Base-by-base conservation (phyloP, 179 eudicot genomes). In the Gypsophila paniculata region DNA sequence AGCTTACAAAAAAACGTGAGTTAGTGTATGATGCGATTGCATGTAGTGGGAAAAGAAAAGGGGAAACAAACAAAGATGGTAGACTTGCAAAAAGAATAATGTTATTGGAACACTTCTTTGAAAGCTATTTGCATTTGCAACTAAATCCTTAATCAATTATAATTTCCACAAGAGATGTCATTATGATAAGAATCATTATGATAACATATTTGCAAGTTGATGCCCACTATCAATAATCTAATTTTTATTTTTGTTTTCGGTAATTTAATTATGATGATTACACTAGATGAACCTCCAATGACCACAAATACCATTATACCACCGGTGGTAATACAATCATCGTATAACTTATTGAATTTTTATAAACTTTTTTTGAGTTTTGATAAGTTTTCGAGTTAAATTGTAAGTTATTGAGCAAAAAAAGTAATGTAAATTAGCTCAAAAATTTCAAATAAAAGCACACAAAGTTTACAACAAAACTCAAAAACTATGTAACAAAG, bases 11-110 rank as follows among this genome's bases (percentile, higher is more conserved):
- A 25, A 42, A 77, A 73, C 77, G 77, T 75, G 78, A 75, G 63
- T 46, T 38, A 64, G 68, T 64, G 68, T 64, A 55, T 79, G 82
- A 72, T 79, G 76, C 74, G 52, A 79, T 65, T 66, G 79, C 46
- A 59, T 72, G 76, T 70, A 68, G 51, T 71, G 26, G 52, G 32
- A 46, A 65, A 42, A 70, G 36, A 70, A 46, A 32, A 42, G 68
- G 68, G 72, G 79, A 78, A 81, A 72, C 71, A 77, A 72, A 75
- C 78, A 78, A 77, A 78, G 42, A 75, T 72, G 76, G 79, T 68
- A 73, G 79, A 75, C 82, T 79, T 79, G 73, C 72, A 52, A 66
- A 71, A 75, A 68, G 70, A 61, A 75, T 75, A 79, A 75, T 58
- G 67, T 79, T 79, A 75, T 65, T 8, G 8, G 62, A 75, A 63